Evolutionary conservation across 1,284 basidiomycete species (phyloP), one percentile per base, ranked within the genome.

Genomic region (Ceratobasidium sp.): DNA sequence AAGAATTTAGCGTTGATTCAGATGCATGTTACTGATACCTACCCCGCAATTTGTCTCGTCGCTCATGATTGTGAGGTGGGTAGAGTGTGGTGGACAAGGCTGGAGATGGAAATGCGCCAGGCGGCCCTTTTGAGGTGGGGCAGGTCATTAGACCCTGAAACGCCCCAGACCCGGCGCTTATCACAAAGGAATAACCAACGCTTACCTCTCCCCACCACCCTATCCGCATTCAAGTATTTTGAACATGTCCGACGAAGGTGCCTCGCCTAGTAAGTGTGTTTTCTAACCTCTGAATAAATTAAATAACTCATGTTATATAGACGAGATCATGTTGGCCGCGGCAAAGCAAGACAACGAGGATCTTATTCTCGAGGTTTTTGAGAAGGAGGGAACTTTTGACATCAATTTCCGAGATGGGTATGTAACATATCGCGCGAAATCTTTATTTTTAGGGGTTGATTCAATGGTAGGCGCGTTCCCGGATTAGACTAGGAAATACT

Each of bases 401-500:
- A 89, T 94, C 75, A 95, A 95, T 79, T 88, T 83, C 76, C 84
- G 85, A 77, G 92, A 94, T 78, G 91, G 92, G 91, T 92, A 75
- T 74, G 88, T 83, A 59, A 46, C 14, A 21, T n/a, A 45, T 36
- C 30, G 23, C 72, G 74, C 46, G 73, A 74, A 55, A 76, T 74
- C 0, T 74, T 73, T 75, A 23, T 41, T 75, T 59, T n/a, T 46
- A 28, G 32, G 26, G 28, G 28, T 39, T 39, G 52, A 28, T 34
- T 65, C 43, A 55, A 65, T 23, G 53, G 32, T 48, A 36, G 70
- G 41, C 65, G 28, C 41, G 39, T 41, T n/a, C 32, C n/a, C 70
- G 23, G 45, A 65, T 64, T 78, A 92, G 91, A 23, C 79, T 92
- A 76, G 91, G 91, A 71, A 92, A 92, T 79, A 92, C 91, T 76